Percentiles rank a stretch among this genome's conserved stretches.
Conservation (phyloP, 2,329 filamentous ascomycete species). For the Dactylonectria macrodidyma region DNA sequence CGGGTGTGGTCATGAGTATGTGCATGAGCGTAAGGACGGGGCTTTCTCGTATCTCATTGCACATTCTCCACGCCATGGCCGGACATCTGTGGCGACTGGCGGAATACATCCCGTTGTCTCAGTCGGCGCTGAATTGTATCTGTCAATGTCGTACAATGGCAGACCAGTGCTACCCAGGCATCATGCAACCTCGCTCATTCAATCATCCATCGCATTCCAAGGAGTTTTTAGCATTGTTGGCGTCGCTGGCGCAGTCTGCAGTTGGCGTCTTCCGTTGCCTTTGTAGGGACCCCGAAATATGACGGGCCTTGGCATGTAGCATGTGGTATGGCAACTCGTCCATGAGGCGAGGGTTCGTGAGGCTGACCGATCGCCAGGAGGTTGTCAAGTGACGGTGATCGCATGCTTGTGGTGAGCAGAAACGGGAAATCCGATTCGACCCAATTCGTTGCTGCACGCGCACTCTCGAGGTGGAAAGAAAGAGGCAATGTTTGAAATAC, state of each 20-base stretch:
- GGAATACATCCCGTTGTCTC: slow-evolving; percentile 8
- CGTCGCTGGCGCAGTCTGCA: not conserved
- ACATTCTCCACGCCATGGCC: slow-evolving; percentile 1
- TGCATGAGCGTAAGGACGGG: not conserved
- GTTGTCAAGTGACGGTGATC: not conserved
- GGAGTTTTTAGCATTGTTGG: not conserved
- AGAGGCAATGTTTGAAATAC: too few relatives aligned
- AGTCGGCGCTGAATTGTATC: slow-evolving; percentile 13
- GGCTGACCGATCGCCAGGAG: not conserved
- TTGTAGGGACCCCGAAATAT: slow-evolving; percentile 16
- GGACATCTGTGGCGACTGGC: slow-evolving; percentile 2
- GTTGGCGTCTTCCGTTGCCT: slow-evolving; percentile 1
- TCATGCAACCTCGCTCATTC: not conserved
- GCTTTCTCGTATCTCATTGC: not conserved
- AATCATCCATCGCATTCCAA: not conserved
- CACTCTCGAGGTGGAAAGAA: not conserved
- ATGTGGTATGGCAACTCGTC: not conserved
- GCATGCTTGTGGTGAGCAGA: not conserved
- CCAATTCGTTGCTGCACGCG: not conserved
- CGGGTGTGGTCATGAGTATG: not conserved
- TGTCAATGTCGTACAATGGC: slow-evolving; percentile 12
- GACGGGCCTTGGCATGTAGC: not conserved
- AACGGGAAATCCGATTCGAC: not conserved
- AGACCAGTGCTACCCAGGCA: slow-evolving; percentile 12
- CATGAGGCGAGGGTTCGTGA: not conserved